phyloP scores from a whole-genome alignment of 208 protist genomes.

The Giardia muris region DNA sequence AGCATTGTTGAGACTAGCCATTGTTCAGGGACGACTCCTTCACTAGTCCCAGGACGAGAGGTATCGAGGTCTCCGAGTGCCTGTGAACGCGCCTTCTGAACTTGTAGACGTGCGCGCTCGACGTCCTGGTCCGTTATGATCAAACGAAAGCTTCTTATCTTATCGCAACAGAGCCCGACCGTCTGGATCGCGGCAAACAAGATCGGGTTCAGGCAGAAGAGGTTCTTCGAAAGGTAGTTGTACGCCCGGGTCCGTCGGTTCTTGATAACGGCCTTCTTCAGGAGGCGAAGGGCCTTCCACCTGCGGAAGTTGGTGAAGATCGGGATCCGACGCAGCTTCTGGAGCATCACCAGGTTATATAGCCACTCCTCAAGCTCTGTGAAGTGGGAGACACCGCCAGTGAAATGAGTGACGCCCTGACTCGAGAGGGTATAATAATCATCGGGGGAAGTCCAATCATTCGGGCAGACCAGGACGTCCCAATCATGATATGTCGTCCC shows the following conservation, averaged over 20 bases:
- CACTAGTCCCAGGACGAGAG: neutral
- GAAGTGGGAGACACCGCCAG: neutral
- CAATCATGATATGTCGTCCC: neutral
- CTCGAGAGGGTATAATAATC: conserved; percentile 19
- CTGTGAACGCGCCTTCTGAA: neutral
- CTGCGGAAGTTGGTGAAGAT: conserved; percentile 20
- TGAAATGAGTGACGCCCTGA: neutral
- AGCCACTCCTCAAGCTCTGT: conserved; percentile 11
- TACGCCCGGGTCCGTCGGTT: neutral
- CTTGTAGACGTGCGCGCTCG: neutral
- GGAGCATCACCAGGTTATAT: neutral
- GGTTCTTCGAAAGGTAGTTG: neutral
- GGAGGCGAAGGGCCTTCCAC: neutral
- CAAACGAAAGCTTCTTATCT: neutral
- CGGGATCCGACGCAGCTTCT: neutral
- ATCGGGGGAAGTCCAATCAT: neutral
- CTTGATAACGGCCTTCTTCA: conserved; percentile 10
- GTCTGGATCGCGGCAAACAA: neutral
- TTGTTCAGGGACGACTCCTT: neutral
- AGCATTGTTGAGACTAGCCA: neutral
- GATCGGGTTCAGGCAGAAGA: neutral
- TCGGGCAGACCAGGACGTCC: conserved; percentile 13
- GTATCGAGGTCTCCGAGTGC: neutral
- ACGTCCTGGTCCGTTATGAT: neutral
- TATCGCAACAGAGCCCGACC: neutral